Conservation (phyloP, 768 basidiomycete genomes). For the Kondoa malvinella region DNA sequence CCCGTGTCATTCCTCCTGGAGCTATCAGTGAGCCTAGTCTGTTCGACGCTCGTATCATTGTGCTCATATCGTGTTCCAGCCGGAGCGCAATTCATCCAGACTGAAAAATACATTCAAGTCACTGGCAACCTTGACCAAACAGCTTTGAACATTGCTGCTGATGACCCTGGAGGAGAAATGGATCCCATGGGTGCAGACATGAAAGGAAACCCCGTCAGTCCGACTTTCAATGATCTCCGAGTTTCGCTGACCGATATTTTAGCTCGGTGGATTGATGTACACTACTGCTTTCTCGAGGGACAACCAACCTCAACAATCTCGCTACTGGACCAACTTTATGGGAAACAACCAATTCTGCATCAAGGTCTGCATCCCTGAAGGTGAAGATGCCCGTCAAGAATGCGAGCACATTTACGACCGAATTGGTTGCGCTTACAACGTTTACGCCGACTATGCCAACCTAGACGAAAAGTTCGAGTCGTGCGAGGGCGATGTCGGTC, state of each 20-base stretch:
- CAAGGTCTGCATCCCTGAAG: constrained; percentile 45
- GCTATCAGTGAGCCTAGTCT: constrained; percentile 36
- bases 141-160: constrained; percentile 37
- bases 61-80: no score
- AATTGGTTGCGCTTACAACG: constrained; percentile 54
- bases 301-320: constrained; percentile 36
- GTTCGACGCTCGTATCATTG: neutral
- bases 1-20: constrained; percentile 49
- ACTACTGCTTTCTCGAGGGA: constrained; percentile 27
- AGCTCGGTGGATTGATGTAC: constrained; percentile 22
- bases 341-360: constrained; percentile 42
- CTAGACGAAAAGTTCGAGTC: constrained; percentile 42
- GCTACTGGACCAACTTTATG: constrained; percentile 50
- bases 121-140: constrained; percentile 48
- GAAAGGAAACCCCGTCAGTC: constrained; percentile 40
- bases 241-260: neutral
- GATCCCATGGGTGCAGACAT: constrained; percentile 54
- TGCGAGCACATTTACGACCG: constrained; percentile 51
- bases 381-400: constrained; percentile 32
- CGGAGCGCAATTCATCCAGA: constrained; percentile 22
- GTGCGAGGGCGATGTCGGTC: constrained; percentile 49
- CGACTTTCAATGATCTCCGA: neutral
- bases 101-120: constrained; percentile 34
- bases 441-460: constrained; percentile 42
- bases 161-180: constrained; percentile 51